These are phyloP conservation scores for Phytophthora fragariaefolia DNA, from an alignment of 352 stramenopile genomes.

Conservation along the genomic window DNA sequence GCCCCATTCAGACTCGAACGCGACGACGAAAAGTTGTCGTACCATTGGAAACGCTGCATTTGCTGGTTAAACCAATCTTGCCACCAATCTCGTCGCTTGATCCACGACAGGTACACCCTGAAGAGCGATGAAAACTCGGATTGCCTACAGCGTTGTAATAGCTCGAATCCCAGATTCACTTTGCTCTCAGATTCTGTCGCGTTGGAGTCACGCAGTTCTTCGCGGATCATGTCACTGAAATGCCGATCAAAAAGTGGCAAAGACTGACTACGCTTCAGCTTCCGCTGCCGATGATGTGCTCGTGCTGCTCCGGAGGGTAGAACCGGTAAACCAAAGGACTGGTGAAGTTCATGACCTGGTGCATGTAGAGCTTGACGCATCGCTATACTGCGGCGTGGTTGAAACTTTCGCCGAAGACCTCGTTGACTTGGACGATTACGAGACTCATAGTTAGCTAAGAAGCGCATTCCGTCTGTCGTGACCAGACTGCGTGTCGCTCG, in stretches of 20 bases:
- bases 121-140: slow-evolving; percentile 69
- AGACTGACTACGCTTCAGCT: slow-evolving; percentile 69
- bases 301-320: slow-evolving; percentile 19
- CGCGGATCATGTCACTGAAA: slow-evolving; percentile 61
- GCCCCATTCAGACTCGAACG: not conserved
- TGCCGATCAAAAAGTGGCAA: slow-evolving; percentile 68
- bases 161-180: slow-evolving; percentile 59
- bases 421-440: slow-evolving; percentile 24
- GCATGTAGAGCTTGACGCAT: not conserved
- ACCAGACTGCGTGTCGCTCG: slow-evolving; percentile 40
- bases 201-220: slow-evolving; percentile 67
- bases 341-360: slow-evolving; percentile 19
- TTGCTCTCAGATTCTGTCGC: slow-evolving; percentile 65
- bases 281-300: slow-evolving; percentile 34
- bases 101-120: slow-evolving; percentile 51
- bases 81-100: slow-evolving; percentile 33
- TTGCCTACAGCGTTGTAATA: slow-evolving; percentile 57
- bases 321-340: slow-evolving; percentile 18
- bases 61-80: slow-evolving; percentile 7
- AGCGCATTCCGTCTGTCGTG: slow-evolving; percentile 65
- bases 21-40: slow-evolving; percentile 11
- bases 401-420: slow-evolving; percentile 5
- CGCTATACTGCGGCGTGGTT: slow-evolving; percentile 12
- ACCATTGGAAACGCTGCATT: slow-evolving; percentile 14
- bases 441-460: slow-evolving; percentile 64